A percentile compares a stretch with the other conserved stretches of the same genome.
Evolutionary conservation across 192 early-diverging fungal species (phyloP).

Genomic region (Linnemannia zychae): DNA sequence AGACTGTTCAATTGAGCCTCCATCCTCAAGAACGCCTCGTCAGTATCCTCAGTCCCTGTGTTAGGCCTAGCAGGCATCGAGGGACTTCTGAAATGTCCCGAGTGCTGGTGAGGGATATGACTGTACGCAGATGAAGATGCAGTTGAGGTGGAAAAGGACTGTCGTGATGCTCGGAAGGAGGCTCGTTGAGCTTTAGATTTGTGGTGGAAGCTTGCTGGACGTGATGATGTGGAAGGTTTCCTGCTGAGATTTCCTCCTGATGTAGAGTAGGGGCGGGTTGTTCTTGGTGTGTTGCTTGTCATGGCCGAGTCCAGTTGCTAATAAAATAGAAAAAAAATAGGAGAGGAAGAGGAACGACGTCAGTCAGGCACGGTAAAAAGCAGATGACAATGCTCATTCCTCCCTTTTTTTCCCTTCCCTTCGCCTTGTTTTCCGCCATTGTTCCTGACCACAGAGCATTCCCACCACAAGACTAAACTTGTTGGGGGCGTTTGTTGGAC

Average conservation of each 20-base stretch:
- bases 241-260: background rate
- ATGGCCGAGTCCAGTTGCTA: conserved; percentile 9
- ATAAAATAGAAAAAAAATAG: background rate
- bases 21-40: conserved; percentile 55
- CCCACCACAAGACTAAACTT: background rate
- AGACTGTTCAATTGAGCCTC: conserved; percentile 48
- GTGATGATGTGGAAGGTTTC: background rate
- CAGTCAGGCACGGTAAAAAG: too few species aligned
- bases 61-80: conserved; percentile 46
- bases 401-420: background rate
- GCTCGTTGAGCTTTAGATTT: conserved; percentile 29
- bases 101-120: background rate
- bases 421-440: background rate
- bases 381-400: too few species aligned
- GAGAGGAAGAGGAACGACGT: background rate
- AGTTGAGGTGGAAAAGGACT: conserved; percentile 14
- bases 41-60: conserved; percentile 45
- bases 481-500: background rate
- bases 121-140: background rate
- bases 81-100: conserved; percentile 16
- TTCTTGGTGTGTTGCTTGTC: background rate
- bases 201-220: conserved; percentile 4
- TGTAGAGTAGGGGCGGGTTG: background rate
- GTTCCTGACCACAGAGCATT: background rate
- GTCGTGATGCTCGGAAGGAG: conserved; percentile 13